These are phyloP conservation scores for Erigeron canadensis DNA, from an alignment of 129 eudicot species.

Conservation along the genomic window DNA sequence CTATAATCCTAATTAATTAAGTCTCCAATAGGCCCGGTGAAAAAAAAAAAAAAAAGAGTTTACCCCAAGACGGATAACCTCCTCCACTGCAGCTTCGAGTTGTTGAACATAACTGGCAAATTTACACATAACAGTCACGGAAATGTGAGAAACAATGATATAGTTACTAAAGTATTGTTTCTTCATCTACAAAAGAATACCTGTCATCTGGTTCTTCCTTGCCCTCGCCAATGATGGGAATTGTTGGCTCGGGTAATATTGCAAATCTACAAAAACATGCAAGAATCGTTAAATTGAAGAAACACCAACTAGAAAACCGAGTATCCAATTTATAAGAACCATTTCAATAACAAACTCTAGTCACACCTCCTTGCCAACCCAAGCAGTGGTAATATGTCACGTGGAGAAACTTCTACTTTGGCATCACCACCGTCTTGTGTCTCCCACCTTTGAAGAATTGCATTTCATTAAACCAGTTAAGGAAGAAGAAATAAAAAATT, in stretches of 20 bases:
- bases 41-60: slow-evolving; percentile 19
- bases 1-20: neutral
- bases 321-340: neutral
- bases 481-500: neutral
- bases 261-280: slow-evolving; percentile 60
- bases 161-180: slow-evolving; percentile 1
- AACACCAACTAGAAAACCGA: neutral
- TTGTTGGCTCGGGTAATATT: slow-evolving; percentile 90
- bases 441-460: slow-evolving; percentile 63
- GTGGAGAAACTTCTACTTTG: slow-evolving; percentile 92
- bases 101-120: slow-evolving; percentile 81
- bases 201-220: slow-evolving; percentile 94
- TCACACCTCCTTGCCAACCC: slow-evolving; percentile 92
- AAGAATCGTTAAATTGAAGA: slow-evolving; percentile 13
- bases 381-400: slow-evolving; percentile 89
- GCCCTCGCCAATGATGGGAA: slow-evolving; percentile 98
- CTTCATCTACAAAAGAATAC: slow-evolving; percentile 33
- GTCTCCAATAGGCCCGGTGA: neutral
- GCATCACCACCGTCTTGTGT: slow-evolving; percentile 99
- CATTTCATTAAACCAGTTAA: neutral
- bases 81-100: slow-evolving; percentile 98
- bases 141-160: slow-evolving; percentile 11
- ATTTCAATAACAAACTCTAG: neutral
- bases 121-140: neutral
- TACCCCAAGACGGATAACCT: slow-evolving; percentile 93